Base-by-base conservation (phyloP, 1,139 yeast species). In the Geotrichum histeridarum region DNA sequence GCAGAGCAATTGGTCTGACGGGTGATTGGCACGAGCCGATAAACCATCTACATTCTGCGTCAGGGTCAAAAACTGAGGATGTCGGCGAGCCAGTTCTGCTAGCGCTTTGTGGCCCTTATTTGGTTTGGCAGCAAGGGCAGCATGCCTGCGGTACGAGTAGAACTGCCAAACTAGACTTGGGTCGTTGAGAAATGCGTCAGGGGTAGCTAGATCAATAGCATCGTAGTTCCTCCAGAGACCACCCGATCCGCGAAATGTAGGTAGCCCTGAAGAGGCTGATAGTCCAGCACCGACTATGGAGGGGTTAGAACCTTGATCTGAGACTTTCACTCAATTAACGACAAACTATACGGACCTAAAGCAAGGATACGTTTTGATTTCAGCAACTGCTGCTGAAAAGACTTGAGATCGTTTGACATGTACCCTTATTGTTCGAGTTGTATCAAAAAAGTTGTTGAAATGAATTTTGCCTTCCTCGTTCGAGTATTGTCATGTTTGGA, bases 91-190 rank as follows among this genome's bases (percentile, higher is more conserved):
- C 49, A 87, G 71, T 64, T 76, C 76, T 0, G 91, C 84, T 53
- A 89, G 69, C 2, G 91, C 86, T 50, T 65, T 65, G 65, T 89
- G 96, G 0, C 93, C 96, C 15, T 66, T 68, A 62, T 88, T 88
- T 0, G 96, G 96, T 46, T 67, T 69, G 0, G 93, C 90, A 48
- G 70, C 69, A 53, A 87, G 70, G 0, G 95, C 91, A 45, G 74
- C 74, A 54, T 73, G 76, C 51, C 96, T 68, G 57, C 95, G 72
- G 70, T 82, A 80, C 7, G 90, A 77, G 67, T 89, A 88, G 63
- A 86, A 89, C 64, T 86, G 93, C 96, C 96, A 89, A 3, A 89
- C 96, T 27, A 88, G 73, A 0, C 88, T 87, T 0, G 96, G 96
- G 65, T 88, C 91, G 17, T 77, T 75, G 57, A 82, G 80, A 66